phyloP scores from a whole-genome alignment of 331 rosid species.

The Quercus tomentella region DNA sequence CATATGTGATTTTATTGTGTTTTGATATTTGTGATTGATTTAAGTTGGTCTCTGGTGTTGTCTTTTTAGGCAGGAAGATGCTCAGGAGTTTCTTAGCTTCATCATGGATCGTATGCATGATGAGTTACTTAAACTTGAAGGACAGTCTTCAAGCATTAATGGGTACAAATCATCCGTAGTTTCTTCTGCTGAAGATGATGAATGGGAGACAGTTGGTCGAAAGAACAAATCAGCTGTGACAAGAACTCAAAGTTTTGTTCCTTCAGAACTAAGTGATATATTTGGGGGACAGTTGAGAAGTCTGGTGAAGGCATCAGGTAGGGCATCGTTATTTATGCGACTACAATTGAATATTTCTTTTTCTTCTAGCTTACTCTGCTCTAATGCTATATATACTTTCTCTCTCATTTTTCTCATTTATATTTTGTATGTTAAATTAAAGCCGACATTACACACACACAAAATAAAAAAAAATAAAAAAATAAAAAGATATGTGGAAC shows the following conservation, averaged over 20 bases:
- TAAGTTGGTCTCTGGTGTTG: background rate
- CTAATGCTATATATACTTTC: background rate
- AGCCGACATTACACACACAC: background rate
- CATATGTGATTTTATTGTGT: background rate
- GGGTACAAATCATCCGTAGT: conserved; percentile 63
- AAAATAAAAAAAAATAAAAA: no score
- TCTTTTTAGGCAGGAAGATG: conserved; percentile 90
- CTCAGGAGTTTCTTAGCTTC: conserved; percentile 96
- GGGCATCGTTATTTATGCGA: background rate
- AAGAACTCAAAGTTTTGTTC: conserved; percentile 82
- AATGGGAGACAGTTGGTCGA: conserved; percentile 96
- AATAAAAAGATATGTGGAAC: background rate
- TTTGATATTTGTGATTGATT: background rate
- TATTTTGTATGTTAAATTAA: background rate
- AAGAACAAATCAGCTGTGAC: conserved; percentile 96
- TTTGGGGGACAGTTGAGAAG: conserved; percentile 88
- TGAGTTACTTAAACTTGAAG: conserved; percentile 81
- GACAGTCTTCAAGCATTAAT: conserved; percentile 42
- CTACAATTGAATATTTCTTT: background rate
- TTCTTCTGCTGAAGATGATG: conserved; percentile 86
- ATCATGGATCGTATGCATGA: conserved; percentile 89
- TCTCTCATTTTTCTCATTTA: background rate
- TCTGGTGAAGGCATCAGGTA: conserved; percentile 82
- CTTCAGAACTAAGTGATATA: conserved; percentile 75
- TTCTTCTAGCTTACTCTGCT: background rate